These are phyloP conservation scores for Alternaria ethzedia DNA, from an alignment of 2,329 filamentous ascomycete genomes.

Conservation along the genomic window DNA sequence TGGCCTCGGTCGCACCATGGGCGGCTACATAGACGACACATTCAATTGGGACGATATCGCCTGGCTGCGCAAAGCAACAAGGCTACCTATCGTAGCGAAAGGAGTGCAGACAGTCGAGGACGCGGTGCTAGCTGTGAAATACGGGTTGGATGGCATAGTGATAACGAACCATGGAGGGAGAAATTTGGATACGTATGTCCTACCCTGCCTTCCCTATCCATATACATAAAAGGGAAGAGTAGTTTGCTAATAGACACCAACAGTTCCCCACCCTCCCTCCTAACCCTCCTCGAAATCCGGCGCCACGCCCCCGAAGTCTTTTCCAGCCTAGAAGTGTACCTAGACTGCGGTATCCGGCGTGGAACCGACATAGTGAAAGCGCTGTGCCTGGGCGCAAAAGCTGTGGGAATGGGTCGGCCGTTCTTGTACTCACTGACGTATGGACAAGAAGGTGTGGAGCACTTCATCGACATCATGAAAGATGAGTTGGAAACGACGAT, in stretches of 20 bases:
- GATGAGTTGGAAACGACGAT: constrained; percentile 52
- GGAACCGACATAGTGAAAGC: constrained; percentile 66
- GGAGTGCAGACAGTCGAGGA: not conserved
- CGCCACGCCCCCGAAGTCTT: constrained; percentile 67
- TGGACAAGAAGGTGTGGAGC: constrained; percentile 59
- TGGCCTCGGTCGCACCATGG: constrained; percentile 64
- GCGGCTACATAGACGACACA: constrained; percentile 54
- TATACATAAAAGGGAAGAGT: not conserved
- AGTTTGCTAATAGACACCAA: not conserved
- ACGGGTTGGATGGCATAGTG: constrained; percentile 10
- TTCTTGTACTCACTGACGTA: constrained; percentile 68
- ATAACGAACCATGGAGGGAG: not conserved
- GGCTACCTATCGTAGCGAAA: constrained; percentile 35
- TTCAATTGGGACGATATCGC: constrained; percentile 44
- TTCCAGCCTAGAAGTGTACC: constrained; percentile 64
- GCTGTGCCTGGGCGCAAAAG: constrained; percentile 59
- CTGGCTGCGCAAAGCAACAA: constrained; percentile 45
- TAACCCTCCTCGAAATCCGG: constrained; percentile 68
- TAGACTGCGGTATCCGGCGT: constrained; percentile 70
- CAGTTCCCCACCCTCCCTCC: constrained; percentile 49
- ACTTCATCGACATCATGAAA: constrained; percentile 30
- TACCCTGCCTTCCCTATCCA: not conserved
- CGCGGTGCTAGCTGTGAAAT: not conserved
- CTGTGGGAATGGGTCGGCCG: constrained; percentile 66
- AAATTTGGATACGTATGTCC: not conserved